Percentiles rank a stretch among this genome's conserved stretches.
These are phyloP conservation scores for Diospyros kaki DNA, from an alignment of 148 eudicot genomes.

Conservation along the genomic window DNA sequence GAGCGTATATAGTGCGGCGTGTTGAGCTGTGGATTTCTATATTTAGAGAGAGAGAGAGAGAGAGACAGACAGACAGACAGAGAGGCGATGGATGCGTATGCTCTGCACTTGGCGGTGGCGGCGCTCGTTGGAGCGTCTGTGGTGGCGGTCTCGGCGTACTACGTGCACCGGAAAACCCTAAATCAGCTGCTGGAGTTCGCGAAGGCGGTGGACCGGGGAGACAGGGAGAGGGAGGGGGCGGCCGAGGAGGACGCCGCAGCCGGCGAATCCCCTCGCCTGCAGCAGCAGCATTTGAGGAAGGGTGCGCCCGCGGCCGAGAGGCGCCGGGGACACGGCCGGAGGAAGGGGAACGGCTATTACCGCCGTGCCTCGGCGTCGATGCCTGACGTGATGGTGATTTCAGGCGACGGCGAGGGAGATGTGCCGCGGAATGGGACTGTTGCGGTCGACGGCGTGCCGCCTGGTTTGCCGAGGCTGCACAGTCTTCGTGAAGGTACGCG, in stretches of 20 bases:
- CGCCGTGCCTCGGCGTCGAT: conserved; percentile 59
- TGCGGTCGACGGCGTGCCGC: conserved; percentile 58
- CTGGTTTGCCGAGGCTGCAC: conserved; percentile 73
- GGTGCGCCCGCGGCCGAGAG: neutral
- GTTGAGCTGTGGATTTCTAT: too few relatives aligned
- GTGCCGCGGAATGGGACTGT: conserved; percentile 52
- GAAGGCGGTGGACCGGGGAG: conserved; percentile 51
- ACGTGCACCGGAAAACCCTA: conserved; percentile 91
- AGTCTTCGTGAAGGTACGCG: conserved; percentile 62
- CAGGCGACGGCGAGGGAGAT: conserved; percentile 33
- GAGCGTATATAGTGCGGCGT: too few relatives aligned
- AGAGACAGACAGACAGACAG: neutral
- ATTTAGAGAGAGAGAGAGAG: too few relatives aligned
- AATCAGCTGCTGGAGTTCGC: conserved; percentile 88
- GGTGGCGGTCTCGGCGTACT: conserved; percentile 92
- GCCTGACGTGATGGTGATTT: conserved; percentile 57
- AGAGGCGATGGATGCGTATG: conserved; percentile 51
- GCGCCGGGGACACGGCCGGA: conserved; percentile 34
- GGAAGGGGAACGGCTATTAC: conserved; percentile 34
- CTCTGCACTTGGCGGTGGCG: conserved; percentile 89
- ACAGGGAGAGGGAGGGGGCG: conserved; percentile 33
- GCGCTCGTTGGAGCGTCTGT: conserved; percentile 92
- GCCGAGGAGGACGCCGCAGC: conserved; percentile 20
- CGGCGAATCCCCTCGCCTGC: conserved; percentile 9
- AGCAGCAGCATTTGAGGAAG: conserved; percentile 27